A percentile compares a stretch with the other conserved stretches of the same genome.
phyloP scores from a whole-genome alignment of 345 rosid genomes.

The Aquilaria yunnanensis region DNA sequence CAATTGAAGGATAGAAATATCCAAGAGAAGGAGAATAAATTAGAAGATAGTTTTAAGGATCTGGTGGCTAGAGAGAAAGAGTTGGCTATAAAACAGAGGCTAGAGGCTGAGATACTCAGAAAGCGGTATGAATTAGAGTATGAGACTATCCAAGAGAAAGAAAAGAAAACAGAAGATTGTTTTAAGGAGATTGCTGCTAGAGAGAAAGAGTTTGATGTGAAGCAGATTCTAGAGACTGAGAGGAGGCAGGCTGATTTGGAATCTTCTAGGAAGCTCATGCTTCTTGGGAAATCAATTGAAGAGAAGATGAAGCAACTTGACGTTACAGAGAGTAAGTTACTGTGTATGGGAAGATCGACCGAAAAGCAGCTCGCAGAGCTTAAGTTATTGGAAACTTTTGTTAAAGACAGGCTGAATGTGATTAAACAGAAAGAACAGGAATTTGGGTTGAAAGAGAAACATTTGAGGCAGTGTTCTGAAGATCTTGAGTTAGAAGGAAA shows the following conservation, averaged over 20 bases:
- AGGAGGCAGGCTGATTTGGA: background rate
- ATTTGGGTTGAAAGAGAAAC: conserved; percentile 7
- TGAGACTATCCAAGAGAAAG: too few relatives aligned
- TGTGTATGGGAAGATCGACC: background rate
- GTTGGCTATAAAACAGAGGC: too few relatives aligned
- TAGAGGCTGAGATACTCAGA: too few relatives aligned
- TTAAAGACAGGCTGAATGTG: background rate
- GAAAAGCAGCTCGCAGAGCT: background rate
- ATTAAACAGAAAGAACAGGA: conserved; percentile 4
- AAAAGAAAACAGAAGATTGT: too few relatives aligned
- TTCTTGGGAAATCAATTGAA: background rate
- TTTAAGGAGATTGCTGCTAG: too few relatives aligned
- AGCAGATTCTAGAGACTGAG: too few relatives aligned
- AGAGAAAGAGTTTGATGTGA: too few relatives aligned
- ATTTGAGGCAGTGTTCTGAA: conserved; percentile 2
- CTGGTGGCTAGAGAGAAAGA: too few relatives aligned
- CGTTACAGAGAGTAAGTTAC: background rate
- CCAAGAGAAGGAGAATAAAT: too few relatives aligned
- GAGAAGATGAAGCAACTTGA: background rate
- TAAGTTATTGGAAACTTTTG: background rate
- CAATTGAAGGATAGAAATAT: too few relatives aligned
- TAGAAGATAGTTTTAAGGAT: too few relatives aligned
- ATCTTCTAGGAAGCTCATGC: background rate
- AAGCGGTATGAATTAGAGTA: too few relatives aligned
- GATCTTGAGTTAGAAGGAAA: conserved; percentile 16